A percentile compares a stretch with the other conserved stretches of the same genome.
phyloP scores from a whole-genome alignment of 371 early-diverging fungal genomes.

The Mucor velutinosus region DNA sequence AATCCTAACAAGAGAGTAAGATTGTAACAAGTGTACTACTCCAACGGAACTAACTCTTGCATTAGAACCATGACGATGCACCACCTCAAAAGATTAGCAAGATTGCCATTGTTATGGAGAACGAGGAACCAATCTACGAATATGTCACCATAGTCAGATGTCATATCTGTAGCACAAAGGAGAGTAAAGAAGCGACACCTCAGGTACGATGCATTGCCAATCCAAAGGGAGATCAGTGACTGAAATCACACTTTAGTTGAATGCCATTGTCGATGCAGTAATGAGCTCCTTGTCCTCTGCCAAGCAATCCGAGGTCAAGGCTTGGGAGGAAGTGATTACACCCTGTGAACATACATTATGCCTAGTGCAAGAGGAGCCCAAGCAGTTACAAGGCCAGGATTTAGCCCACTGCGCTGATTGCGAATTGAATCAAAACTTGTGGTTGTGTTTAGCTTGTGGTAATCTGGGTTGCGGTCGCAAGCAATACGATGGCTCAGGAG shows the following conservation, averaged over 20 bases:
- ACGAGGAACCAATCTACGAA: slow-evolving; percentile 74
- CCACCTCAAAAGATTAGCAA: slow-evolving; percentile 89
- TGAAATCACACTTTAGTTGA: slow-evolving; percentile 44
- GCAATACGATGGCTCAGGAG: slow-evolving; percentile 98
- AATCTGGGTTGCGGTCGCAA: slow-evolving; percentile 81
- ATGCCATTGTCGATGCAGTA: slow-evolving; percentile 65
- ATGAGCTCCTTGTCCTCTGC: slow-evolving; percentile 78
- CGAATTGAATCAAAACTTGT: slow-evolving; percentile 84
- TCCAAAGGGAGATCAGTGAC: background rate
- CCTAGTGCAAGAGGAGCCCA: slow-evolving; percentile 64
- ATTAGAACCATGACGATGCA: slow-evolving; percentile 35
- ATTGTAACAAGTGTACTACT: too few relatives aligned
- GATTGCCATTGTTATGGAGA: slow-evolving; percentile 81
- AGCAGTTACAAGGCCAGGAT: slow-evolving; percentile 50
- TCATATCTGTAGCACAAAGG: slow-evolving; percentile 63
- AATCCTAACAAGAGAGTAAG: slow-evolving; percentile 41
- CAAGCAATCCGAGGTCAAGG: slow-evolving; percentile 86
- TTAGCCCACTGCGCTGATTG: slow-evolving; percentile 86
- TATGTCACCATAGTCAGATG: slow-evolving; percentile 68
- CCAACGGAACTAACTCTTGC: background rate
- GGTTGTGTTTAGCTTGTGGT: slow-evolving; percentile 83
- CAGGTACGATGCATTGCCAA: slow-evolving; percentile 22
- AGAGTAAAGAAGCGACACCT: slow-evolving; percentile 32
- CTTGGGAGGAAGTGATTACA: slow-evolving; percentile 88
- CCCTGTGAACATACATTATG: slow-evolving; percentile 84